Evolutionary conservation across 2,329 filamentous ascomycete genomes (phyloP).

Genomic region (Pestalotiopsis sp.): DNA sequence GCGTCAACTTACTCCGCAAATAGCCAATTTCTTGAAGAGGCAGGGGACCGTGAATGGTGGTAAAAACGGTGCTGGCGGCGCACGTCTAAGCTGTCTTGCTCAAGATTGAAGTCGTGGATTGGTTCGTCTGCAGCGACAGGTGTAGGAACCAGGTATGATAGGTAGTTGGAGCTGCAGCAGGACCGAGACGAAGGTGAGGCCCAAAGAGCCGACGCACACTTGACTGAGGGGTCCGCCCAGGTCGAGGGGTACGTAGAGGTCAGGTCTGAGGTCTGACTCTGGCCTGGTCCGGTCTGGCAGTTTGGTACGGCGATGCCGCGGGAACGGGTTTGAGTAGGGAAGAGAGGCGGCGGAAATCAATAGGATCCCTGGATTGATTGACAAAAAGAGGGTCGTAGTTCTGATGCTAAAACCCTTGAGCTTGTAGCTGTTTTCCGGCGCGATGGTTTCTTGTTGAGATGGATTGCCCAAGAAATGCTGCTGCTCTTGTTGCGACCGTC

Average conservation of each 20-base stretch:
- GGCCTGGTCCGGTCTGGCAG: background rate
- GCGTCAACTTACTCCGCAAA: constrained; percentile 21
- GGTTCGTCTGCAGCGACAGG: constrained; percentile 5
- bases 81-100: background rate
- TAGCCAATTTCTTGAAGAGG: constrained; percentile 10
- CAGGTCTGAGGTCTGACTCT: background rate
- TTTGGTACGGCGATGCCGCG: background rate
- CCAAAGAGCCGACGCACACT: background rate
- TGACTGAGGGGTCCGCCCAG: background rate
- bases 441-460: background rate
- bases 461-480: background rate
- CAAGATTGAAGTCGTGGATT: background rate
- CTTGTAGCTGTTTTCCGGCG: background rate
- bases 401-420: constrained; percentile 5
- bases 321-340: background rate
- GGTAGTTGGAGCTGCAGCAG: background rate
- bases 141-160: background rate
- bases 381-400: constrained; percentile 5
- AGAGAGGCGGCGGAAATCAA: constrained; percentile 5
- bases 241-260: background rate
- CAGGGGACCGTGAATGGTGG: background rate
- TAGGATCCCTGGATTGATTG: background rate
- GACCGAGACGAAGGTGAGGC: constrained; percentile 3
- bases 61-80: background rate
- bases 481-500: background rate